These are phyloP conservation scores for Leptodermis oblonga DNA, from an alignment of 257 asterid species.

Conservation along the genomic window DNA sequence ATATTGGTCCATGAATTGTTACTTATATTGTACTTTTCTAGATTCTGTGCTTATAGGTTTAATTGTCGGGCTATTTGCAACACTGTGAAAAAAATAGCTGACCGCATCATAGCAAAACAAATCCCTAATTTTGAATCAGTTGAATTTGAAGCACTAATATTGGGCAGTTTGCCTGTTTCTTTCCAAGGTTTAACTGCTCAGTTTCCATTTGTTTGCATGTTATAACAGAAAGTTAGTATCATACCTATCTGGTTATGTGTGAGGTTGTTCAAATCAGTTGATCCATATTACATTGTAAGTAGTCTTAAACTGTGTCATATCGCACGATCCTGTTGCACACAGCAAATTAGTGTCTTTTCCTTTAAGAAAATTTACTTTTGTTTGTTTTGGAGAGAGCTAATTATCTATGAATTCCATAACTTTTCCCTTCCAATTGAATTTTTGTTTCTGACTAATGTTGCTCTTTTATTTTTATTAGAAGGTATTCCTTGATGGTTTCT, in stretches of 20 bases:
- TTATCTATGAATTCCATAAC: neutral
- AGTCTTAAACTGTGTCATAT: neutral
- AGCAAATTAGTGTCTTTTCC: neutral
- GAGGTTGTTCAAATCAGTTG: neutral
- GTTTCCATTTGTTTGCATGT: constrained; percentile 2
- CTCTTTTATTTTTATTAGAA: too few relatives aligned
- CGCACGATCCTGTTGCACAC: neutral
- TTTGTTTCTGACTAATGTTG: too few relatives aligned
- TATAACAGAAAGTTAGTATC: neutral
- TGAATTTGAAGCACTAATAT: constrained; percentile 64
- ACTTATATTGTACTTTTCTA: neutral
- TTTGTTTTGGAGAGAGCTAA: neutral
- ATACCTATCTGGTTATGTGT: neutral
- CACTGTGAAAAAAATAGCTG: constrained; percentile 65
- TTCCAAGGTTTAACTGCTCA: constrained; percentile 64
- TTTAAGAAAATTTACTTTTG: neutral
- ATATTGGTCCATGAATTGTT: neutral
- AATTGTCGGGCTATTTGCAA: constrained; percentile 76
- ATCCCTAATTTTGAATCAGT: constrained; percentile 83
- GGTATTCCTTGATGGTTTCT: too few relatives aligned
- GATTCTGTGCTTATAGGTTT: constrained; percentile 20
- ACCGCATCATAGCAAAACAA: constrained; percentile 88
- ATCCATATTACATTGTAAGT: neutral
- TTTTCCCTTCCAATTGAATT: too few relatives aligned
- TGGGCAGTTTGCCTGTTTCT: constrained; percentile 85